Evolutionary conservation across 2,329 filamentous ascomycete genomes (phyloP).

Genomic region (Colletotrichum lupini): DNA sequence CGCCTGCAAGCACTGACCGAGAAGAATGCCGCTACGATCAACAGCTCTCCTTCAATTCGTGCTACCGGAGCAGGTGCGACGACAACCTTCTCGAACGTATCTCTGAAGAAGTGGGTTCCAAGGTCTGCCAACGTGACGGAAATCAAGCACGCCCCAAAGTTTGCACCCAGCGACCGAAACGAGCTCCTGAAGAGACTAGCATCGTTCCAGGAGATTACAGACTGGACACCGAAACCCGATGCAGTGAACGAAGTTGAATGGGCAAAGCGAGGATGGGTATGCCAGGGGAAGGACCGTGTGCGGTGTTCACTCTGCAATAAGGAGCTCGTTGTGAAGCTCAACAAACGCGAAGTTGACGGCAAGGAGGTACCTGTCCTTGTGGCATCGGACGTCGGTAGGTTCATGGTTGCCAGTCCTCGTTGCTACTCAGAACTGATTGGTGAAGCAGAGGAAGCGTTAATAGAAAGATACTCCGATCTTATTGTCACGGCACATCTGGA

Average conservation of each 20-base stretch:
- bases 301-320: conserved; percentile 87
- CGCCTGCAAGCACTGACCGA: conserved; percentile 49
- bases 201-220: conserved; percentile 90
- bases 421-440: conserved; percentile 25
- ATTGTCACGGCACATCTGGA: conserved; percentile 82
- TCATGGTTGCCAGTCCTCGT: neutral
- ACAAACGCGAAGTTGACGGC: conserved; percentile 67
- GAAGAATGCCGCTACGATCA: conserved; percentile 31
- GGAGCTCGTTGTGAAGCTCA: conserved; percentile 84
- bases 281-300: conserved; percentile 84
- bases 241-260: conserved; percentile 90
- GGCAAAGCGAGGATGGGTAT: conserved; percentile 94
- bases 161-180: conserved; percentile 86
- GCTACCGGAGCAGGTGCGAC: conserved; percentile 13
- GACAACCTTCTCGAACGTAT: conserved; percentile 53
- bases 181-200: conserved; percentile 84
- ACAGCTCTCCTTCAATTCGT: conserved; percentile 14
- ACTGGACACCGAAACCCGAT: conserved; percentile 94
- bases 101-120: conserved; percentile 53
- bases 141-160: conserved; percentile 60
- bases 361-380: conserved; percentile 63
- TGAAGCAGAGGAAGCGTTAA: conserved; percentile 69
- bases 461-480: conserved; percentile 79
- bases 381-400: conserved; percentile 68
- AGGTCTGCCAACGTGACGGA: conserved; percentile 40